These are phyloP conservation scores for Austroboletus festivus DNA, from an alignment of 768 basidiomycete species.

Conservation along the genomic window DNA sequence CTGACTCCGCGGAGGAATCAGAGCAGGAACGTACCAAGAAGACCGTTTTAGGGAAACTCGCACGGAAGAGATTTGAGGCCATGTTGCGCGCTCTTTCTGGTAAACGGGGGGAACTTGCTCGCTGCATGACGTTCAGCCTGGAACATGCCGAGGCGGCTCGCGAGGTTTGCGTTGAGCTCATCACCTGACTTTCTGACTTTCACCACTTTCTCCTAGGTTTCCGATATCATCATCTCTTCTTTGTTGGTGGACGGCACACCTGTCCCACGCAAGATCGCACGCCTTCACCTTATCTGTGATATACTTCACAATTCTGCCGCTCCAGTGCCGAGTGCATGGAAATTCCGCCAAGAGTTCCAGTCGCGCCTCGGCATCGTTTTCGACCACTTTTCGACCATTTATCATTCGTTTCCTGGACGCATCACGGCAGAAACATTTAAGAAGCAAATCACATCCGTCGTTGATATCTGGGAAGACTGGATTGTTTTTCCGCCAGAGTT, in stretches of 20 bases:
- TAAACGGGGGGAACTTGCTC: conserved; percentile 83
- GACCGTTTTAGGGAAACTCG: conserved; percentile 72
- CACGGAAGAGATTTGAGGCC: conserved; percentile 81
- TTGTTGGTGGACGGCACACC: conserved; percentile 88
- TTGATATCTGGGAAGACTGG: conserved; percentile 99
- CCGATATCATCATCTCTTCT: conserved; percentile 87
- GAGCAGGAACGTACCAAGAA: conserved; percentile 82
- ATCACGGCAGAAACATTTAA: conserved; percentile 97
- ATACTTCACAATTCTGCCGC: conserved; percentile 97
- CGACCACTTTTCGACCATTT: conserved; percentile 91
- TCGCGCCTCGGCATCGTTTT: conserved; percentile 89
- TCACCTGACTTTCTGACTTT: neutral
- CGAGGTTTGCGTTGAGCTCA: conserved; percentile 52
- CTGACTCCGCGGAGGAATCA: conserved; percentile 91
- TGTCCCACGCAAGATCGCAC: conserved; percentile 95
- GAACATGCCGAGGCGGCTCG: conserved; percentile 95
- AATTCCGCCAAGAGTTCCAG: conserved; percentile 94
- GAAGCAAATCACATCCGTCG: conserved; percentile 81
- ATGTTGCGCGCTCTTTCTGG: conserved; percentile 88
- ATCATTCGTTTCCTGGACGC: conserved; percentile 92
- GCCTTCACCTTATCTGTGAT: conserved; percentile 94
- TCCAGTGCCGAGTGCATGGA: conserved; percentile 94
- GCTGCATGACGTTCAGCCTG: conserved; percentile 96
- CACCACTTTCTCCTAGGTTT: conserved; percentile 51
- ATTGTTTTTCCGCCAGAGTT: conserved; percentile 92